Evolutionary conservation across 1,284 basidiomycete genomes (phyloP).

Genomic region (Malassezia furfur): DNA sequence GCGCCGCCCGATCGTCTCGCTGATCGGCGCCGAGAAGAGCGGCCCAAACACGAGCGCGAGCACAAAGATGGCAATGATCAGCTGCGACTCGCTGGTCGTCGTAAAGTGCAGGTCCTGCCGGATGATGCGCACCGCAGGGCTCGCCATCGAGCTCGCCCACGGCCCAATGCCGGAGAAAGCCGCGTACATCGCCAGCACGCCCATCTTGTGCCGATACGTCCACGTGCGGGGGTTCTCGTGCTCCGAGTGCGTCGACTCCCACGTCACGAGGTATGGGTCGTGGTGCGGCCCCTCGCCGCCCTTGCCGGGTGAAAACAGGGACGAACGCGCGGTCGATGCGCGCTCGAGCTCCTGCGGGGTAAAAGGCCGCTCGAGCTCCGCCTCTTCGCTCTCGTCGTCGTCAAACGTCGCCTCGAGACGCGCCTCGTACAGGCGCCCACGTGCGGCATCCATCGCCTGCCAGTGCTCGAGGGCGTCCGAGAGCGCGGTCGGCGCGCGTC

Average conservation of each 20-base stretch:
- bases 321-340: neutral
- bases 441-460: neutral
- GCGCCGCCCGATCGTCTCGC: slow-evolving; percentile 53
- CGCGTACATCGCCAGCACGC: slow-evolving; percentile 53
- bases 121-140: slow-evolving; percentile 31
- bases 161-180: slow-evolving; percentile 37
- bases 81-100: slow-evolving; percentile 15
- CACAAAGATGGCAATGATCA: slow-evolving; percentile 37
- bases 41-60: slow-evolving; percentile 36
- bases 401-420: neutral
- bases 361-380: neutral
- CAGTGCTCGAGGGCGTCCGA: neutral
- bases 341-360: neutral
- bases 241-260: slow-evolving; percentile 57
- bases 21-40: slow-evolving; percentile 51
- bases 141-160: slow-evolving; percentile 37
- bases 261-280: slow-evolving; percentile 52
- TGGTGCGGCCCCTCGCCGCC: neutral
- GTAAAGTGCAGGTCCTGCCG: slow-evolving; percentile 24
- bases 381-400: neutral
- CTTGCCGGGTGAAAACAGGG: neutral
- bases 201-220: slow-evolving; percentile 55
- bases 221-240: slow-evolving; percentile 63
- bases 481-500: neutral
- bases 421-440: neutral